Base-by-base conservation (phyloP, 164 flowering plant genomes). In the Magnolia kwangsiensis region DNA sequence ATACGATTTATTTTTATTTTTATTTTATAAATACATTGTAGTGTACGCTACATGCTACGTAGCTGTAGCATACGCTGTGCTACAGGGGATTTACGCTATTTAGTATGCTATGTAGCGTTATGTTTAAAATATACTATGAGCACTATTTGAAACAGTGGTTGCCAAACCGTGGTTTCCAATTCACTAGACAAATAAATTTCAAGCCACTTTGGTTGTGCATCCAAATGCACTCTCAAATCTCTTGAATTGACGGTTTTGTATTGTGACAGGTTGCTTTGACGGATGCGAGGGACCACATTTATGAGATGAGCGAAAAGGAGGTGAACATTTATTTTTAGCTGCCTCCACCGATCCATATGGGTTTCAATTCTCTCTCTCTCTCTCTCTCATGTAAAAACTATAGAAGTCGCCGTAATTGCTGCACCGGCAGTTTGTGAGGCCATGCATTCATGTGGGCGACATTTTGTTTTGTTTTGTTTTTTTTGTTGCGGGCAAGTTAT, bases 271-370 rank as follows among this genome's bases (percentile, higher is more conserved):
- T 89, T 82, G 98, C 98, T 75, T 85, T 96, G 58, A 86, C 92
- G 9, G 99, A 96, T 81, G 99, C 99, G 74, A 89, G 87, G 75
- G 99, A 96, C 77, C 98, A 90, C 85, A 93, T 94, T 31, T 85
- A 77, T 68, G 99, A 96, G 82, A 91, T 96, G 97, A 89, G 74
- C 67, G 97, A 91, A 72, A 91, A 84, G 83, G 99, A 96, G 84
- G 81, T 94, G 70, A 84, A 81, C 70, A 82, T 96, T 55, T 87
- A 82, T 68, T 92, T 91, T 76, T 83, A 75, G 76, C 20, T 64
- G 20, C 37, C 45, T 18, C 55, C 10, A 4, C 19, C 23, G 19
- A 59, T 23, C 18, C 1, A 31, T 29, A 29, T 67, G 14, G 14
- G 4, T 67, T 19, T 13, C 45, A 9, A 4, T 7, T 4, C 49